Base-by-base conservation (phyloP, 495 filamentous ascomycete species). In the Pyrenula aspistea region DNA sequence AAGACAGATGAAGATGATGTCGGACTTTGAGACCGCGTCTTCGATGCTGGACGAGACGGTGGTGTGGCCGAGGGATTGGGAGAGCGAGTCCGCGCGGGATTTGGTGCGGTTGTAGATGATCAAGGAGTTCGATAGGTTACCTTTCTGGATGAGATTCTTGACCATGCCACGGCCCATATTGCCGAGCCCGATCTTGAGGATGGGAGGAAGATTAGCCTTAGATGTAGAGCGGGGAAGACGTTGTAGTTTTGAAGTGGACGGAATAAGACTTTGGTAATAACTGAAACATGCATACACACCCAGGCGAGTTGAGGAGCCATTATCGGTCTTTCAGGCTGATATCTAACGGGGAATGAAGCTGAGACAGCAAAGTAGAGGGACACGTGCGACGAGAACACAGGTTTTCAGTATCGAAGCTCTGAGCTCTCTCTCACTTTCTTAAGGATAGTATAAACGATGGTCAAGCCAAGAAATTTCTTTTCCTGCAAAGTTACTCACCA, bases 81-180 rank as follows among this genome's bases (percentile, higher is more conserved):
- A 77, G 56, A 88, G 71, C 2, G 82, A 73, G 25, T 71, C 63
- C 22, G 85, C 76, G 42, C 82, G 77, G 61, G 82, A 66, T 36
- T 67, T 68, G 10, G 84, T 89, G 60, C 91, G 87, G 73, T 95
- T 96, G 77, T 81, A 90, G 59, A 95, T 69, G 22, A 89, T 76
- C 0, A 95, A 64, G 1, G 89, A 85, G 50, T 79, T 73, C 10
- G 80, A 72, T 36, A 91, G 81, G 51, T 80, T 75, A 31, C 81
- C 90, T 66, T 94, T 95, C 61, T 81, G 69, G 15, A 85, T 83
- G 25, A 96, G 71, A 69, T 95, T 96, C 64, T 83, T 85, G 68
- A 74, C 77, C 89, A 95, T 95, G 57, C 88, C 90, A 57, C 87
- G 77, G 59, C 91, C 91, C 80, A 95, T 95, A 68, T 96, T 96